Evolutionary conservation across 202 grass and related monocot species (phyloP).

Genomic region (Digitaria exilis): DNA sequence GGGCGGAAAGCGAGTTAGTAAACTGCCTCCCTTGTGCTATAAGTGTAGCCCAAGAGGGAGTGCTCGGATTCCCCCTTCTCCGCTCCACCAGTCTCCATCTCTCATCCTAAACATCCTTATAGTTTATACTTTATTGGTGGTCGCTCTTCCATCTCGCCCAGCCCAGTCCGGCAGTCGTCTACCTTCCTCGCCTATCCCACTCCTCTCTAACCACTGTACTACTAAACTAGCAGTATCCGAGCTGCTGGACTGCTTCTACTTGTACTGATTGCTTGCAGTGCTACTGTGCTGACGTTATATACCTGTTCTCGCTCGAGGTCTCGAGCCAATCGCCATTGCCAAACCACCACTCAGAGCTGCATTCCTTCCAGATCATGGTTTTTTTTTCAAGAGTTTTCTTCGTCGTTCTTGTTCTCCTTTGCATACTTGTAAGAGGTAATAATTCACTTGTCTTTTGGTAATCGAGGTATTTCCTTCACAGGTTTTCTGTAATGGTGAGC

Average conservation of each 20-base stretch:
- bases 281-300: constrained; percentile 40
- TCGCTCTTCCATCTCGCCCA: not conserved
- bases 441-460: not conserved
- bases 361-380: constrained; percentile 45
- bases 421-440: constrained; percentile 42
- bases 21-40: constrained; percentile 29
- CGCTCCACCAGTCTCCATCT: constrained; percentile 13
- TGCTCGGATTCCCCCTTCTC: constrained; percentile 47
- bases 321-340: constrained; percentile 16
- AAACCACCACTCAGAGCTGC: constrained; percentile 22
- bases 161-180: not conserved
- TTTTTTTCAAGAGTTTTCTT: constrained; percentile 26
- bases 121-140: constrained; percentile 48
- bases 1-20: constrained; percentile 20
- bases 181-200: constrained; percentile 28
- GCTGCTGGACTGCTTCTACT: not conserved
- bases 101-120: constrained; percentile 21
- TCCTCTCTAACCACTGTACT: constrained; percentile 36
- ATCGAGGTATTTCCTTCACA: not conserved
- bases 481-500: not conserved
- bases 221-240: constrained; percentile 21
- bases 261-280: constrained; percentile 17
- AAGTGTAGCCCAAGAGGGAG: constrained; percentile 23
- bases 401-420: constrained; percentile 25
- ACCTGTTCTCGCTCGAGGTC: constrained; percentile 10